Base-by-base conservation (phyloP, 805 yeast genomes). In the Yarrowia bubula region DNA sequence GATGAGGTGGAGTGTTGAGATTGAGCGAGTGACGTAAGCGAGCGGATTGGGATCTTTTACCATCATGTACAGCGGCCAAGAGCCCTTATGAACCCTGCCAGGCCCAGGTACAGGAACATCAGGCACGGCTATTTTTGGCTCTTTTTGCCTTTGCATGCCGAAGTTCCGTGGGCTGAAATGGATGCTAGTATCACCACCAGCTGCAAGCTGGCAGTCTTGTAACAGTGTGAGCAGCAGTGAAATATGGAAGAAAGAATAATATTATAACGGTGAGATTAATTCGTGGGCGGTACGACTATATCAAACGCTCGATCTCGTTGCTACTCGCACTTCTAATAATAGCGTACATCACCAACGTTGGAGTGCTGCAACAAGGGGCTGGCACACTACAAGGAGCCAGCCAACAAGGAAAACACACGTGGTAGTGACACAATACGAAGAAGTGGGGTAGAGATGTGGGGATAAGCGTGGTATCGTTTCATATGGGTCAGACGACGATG, bases 121-220 rank as follows among this genome's bases (percentile, higher is more conserved):
- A 48, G 55, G 55, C 55, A 48, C 55, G 55, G 55, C 55, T 48
- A 48, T 48, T 48, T 48, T 48, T 48, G 55, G 55, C 41, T 48
- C 55, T 6, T 11, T 35, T 48, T 48, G 32, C 8, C 41, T 48
- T 38, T 18, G 28, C 53, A 47, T 47, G 53, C 53, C 53, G 31
- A 47, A 46, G 53, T 39, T 48, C 55, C 55, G 41, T 15, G 55
- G 41, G 18, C 39, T 46, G 11, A 46, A 31, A 18, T 31, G 7
- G 13, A 17, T 22, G 28, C 28, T 22, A n/a, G n/a, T n/a, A 22
- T 22, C 28, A 5, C 5, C 4, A 22, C 28, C 3, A 22, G 28
- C 28, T 22, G 28, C 28, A 22, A 22, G 28, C 28, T 22, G 28
- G 28, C 28, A 3, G 28, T 22, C 28, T 22, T 22, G 28, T 3